Evolutionary conservation across 2,329 filamentous ascomycete species (phyloP).

Genomic region (Hypoxylon sp.): DNA sequence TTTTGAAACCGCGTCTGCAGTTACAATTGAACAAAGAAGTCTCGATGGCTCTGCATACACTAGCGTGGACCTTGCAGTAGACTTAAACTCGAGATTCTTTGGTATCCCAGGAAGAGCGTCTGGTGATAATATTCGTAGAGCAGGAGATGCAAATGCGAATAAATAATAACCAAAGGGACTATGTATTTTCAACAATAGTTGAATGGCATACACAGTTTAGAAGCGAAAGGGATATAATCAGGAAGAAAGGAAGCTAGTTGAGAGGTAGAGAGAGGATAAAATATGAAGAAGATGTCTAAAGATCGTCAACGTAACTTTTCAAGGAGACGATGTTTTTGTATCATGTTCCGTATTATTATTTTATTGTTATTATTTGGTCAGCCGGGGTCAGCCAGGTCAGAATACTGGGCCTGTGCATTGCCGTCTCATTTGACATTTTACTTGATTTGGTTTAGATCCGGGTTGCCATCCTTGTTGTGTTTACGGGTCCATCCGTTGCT

Average conservation of each 20-base stretch:
- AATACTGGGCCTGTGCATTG: conserved; percentile 35
- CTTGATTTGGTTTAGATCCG: conserved; percentile 28
- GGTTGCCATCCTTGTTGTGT: conserved; percentile 20
- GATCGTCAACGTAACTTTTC: conserved; percentile 20
- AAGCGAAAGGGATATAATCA: too few relatives aligned
- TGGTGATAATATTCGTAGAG: conserved; percentile 6
- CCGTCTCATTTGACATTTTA: conserved; percentile 40
- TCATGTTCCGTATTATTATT: conserved; percentile 39
- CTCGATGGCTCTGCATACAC: conserved; percentile 29
- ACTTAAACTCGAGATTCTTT: conserved; percentile 1
- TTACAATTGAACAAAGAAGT: conserved; percentile 21
- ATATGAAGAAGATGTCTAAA: conserved; percentile 9
- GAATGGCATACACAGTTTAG: conserved; percentile 2
- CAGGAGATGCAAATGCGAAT: conserved; percentile 9
- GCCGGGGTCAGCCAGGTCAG: conserved; percentile 24
- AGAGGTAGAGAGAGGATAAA: background rate
- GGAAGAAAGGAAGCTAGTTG: conserved; percentile 11
- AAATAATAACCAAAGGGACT: conserved; percentile 28
- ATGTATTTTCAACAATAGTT: conserved; percentile 10
- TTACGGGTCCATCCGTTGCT: conserved; percentile 39
- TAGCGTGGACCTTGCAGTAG: conserved; percentile 13
- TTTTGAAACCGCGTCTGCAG: conserved; percentile 8
- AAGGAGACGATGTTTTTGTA: conserved; percentile 46
- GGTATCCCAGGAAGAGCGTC: conserved; percentile 11
- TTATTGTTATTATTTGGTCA: conserved; percentile 46